These are phyloP conservation scores for Eragrostis nindensis DNA, from an alignment of 176 grass and related monocot genomes.

Conservation along the genomic window DNA sequence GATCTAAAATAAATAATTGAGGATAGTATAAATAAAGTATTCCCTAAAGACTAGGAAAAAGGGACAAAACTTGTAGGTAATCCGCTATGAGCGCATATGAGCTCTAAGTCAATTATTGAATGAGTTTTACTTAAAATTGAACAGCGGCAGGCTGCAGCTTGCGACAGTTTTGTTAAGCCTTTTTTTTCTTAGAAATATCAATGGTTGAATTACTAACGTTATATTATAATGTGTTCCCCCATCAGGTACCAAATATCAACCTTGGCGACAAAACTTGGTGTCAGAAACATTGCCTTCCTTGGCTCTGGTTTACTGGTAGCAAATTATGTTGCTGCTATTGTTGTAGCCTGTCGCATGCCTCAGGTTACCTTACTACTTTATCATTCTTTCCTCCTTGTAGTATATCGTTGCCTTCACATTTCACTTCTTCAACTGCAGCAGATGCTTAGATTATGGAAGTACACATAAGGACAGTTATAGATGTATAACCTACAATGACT, in stretches of 20 bases:
- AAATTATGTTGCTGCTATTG: constrained; percentile 91
- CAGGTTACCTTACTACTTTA: constrained; percentile 55
- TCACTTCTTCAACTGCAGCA: constrained; percentile 15
- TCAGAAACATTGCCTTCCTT: constrained; percentile 97
- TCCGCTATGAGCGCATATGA: neutral
- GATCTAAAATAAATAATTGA: neutral
- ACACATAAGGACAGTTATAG: neutral
- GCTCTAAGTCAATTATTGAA: neutral
- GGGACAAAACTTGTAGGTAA: neutral
- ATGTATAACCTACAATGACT: neutral
- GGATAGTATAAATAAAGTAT: neutral
- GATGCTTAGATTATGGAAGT: constrained; percentile 10
- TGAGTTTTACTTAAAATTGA: constrained; percentile 8
- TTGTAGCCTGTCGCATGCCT: constrained; percentile 79
- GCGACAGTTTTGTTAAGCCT: neutral
- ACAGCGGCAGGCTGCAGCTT: neutral
- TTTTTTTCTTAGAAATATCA: neutral
- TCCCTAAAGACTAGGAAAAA: neutral
- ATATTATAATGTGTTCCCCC: neutral
- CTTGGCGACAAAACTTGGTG: constrained; percentile 95
- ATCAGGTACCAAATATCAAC: constrained; percentile 93
- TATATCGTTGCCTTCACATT: constrained; percentile 3
- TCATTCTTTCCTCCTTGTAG: constrained; percentile 6
- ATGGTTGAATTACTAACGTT: constrained; percentile 21
- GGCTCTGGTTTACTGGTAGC: constrained; percentile 82